Evolutionary conservation across 2,329 filamentous ascomycete genomes (phyloP).

Genomic region (Dichotomopilus funicola): DNA sequence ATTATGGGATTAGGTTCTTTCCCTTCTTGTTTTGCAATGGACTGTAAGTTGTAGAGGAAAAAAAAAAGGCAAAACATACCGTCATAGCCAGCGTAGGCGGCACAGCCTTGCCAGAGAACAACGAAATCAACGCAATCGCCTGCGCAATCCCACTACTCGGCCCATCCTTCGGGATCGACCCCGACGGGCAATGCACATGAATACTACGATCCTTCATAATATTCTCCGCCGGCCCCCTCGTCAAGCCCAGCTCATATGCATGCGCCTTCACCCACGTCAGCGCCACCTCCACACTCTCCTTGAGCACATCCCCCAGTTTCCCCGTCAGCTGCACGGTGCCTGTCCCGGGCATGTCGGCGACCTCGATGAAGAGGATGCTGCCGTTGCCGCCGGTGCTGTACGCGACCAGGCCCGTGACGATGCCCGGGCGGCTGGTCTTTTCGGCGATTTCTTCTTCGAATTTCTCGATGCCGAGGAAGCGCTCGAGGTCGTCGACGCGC

Average conservation of each 20-base stretch:
- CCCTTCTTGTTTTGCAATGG: no score
- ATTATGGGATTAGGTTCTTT: constrained; percentile 19
- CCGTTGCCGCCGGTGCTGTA: constrained; percentile 91
- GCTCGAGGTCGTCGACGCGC: constrained; percentile 73
- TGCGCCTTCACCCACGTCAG: constrained; percentile 96
- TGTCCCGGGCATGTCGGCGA: constrained; percentile 91
- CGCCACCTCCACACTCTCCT: constrained; percentile 94
- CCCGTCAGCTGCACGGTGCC: constrained; percentile 92
- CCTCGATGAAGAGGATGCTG: constrained; percentile 96
- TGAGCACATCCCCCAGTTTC: constrained; percentile 92
- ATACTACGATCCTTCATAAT: constrained; percentile 94
- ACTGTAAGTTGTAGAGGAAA: neutral
- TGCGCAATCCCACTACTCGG: constrained; percentile 85
- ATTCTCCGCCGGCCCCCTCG: constrained; percentile 72
- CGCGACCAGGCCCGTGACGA: constrained; percentile 92
- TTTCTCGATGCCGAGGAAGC: constrained; percentile 84
- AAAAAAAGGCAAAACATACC: constrained; percentile 35
- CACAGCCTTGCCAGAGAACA: constrained; percentile 80
- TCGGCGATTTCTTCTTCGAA: constrained; percentile 96
- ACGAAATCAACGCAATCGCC: constrained; percentile 83
- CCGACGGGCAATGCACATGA: constrained; percentile 92
- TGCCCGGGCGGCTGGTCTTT: constrained; percentile 73
- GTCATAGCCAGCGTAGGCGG: constrained; percentile 96
- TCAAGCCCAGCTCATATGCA: constrained; percentile 82
- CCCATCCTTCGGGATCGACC: constrained; percentile 91